Base-by-base conservation (phyloP, 805 yeast species). In the Pichia deserticola region DNA sequence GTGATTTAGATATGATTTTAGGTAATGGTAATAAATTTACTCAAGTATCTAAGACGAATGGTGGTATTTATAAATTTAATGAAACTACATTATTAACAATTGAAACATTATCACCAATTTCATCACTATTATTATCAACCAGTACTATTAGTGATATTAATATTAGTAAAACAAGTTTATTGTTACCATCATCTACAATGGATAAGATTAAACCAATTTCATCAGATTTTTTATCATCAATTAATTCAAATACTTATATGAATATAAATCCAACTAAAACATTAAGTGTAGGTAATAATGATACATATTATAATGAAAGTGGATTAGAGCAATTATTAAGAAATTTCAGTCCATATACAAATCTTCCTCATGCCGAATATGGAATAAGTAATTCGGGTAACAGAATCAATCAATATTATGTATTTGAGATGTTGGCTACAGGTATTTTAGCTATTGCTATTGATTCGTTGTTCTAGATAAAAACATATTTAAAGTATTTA, bases 291-390 rank as follows among this genome's bases (percentile, higher is more conserved):
- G 20, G 20, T 20, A 20, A 20, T 20, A 20, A 20, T 20, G 20
- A 30, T 30, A 30, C 32, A 7, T n/a, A 25, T 5, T 33, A 40
- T 30, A 43, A 43, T 34, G 28, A 4, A 5, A 12, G 45, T 5
- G 45, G 39, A 12, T 32, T 36, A 7, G 48, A 44, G 3, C 42
- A 49, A 6, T 37, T 45, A 32, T 32, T 47, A 12, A 47, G 38
- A 29, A 56, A 53, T 4, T 57, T 56, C 44, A 55, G 53, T 45
- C 58, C 59, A 7, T 60, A 59, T 51, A 52, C 50, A 25, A 48
- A 58, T 44, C 53, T 62, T 41, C 65, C 65, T 7, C 46, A 51
- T 12, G 45, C 60, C 33, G 63, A 58, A 5, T 51, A 57, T 40
- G 55, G 52, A 42, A 53, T 56, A 29, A 49, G 59, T 33, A 61